phyloP scores from a whole-genome alignment of 139 green algal genomes.

The Chlamydomonas sp. region DNA sequence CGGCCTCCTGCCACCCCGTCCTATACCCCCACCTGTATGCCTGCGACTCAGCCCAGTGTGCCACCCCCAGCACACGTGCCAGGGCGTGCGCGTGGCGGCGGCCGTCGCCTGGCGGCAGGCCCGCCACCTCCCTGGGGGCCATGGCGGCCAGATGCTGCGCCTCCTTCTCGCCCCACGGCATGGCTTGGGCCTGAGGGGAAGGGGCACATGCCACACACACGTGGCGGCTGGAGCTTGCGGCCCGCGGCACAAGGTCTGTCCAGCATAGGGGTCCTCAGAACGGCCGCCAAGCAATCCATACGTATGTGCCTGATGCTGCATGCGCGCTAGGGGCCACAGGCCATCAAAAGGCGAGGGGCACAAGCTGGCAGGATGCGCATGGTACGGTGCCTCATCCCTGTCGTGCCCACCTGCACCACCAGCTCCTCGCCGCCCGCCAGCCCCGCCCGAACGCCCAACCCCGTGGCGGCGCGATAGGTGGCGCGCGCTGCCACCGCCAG shows the following conservation, averaged over 20 bases:
- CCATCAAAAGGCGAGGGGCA: too few species aligned
- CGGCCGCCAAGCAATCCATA: too few species aligned
- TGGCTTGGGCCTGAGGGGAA: constrained; percentile 12
- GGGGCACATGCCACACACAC: too few species aligned
- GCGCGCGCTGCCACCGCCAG: constrained; percentile 14
- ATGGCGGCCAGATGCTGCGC: neutral
- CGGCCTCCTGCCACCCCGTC: too few species aligned
- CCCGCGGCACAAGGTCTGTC: neutral
- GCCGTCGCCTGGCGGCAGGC: neutral
- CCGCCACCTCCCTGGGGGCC: neutral
- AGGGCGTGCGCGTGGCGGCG: neutral
- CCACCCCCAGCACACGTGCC: constrained; percentile 11
- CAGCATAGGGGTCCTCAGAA: neutral
- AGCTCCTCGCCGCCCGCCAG: constrained; percentile 23
- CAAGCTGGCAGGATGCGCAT: too few species aligned
- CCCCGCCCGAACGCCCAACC: neutral
- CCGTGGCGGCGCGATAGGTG: neutral
- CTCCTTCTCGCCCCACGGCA: constrained; percentile 2
- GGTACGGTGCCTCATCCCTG: too few species aligned
- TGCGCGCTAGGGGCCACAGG: too few species aligned
- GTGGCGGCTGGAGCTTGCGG: neutral
- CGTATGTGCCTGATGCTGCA: too few species aligned
- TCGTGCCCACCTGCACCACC: constrained; percentile 8
- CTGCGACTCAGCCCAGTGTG: neutral
- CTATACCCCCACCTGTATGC: constrained; percentile 10